phyloP scores from a whole-genome alignment of 2,329 filamentous ascomycete genomes.

The Sclerotinia subarctica region DNA sequence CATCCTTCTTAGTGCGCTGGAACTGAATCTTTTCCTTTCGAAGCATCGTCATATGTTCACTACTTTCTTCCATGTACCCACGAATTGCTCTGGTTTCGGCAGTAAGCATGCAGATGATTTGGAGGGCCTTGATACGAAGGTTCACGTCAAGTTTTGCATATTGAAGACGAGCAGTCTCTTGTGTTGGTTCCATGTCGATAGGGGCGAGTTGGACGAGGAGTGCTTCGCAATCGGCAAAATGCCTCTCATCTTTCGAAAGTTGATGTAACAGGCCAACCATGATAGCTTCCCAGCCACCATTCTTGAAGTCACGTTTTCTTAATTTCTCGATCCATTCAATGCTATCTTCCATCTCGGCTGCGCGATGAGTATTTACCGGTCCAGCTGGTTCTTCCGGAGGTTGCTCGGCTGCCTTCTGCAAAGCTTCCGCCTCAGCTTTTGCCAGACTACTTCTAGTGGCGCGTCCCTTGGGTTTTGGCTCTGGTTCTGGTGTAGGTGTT shows the following conservation, averaged over 20 bases:
- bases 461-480: conserved; percentile 62
- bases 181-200: conserved; percentile 68
- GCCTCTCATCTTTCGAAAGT: conserved; percentile 70
- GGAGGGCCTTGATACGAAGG: conserved; percentile 71
- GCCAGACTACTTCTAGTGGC: conserved; percentile 84
- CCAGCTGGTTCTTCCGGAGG: conserved; percentile 44
- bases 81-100: conserved; percentile 83
- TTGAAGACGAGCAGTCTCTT: conserved; percentile 67
- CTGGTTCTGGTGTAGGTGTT: conserved; percentile 67
- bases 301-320: conserved; percentile 76
- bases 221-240: conserved; percentile 70
- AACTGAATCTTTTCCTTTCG: conserved; percentile 94
- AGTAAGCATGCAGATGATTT: conserved; percentile 82
- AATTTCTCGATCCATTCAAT: conserved; percentile 86
- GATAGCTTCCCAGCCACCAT: conserved; percentile 89
- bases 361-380: conserved; percentile 58
- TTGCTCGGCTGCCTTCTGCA: conserved; percentile 49
- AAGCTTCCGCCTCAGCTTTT: conserved; percentile 70
- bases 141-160: conserved; percentile 82
- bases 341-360: conserved; percentile 68
- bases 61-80: conserved; percentile 86
- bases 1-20: conserved; percentile 71
- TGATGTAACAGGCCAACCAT: conserved; percentile 84
- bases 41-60: conserved; percentile 89
- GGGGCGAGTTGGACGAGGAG: conserved; percentile 81